Conservation (phyloP, 164 flowering plant species). For the Annona squamosa region DNA sequence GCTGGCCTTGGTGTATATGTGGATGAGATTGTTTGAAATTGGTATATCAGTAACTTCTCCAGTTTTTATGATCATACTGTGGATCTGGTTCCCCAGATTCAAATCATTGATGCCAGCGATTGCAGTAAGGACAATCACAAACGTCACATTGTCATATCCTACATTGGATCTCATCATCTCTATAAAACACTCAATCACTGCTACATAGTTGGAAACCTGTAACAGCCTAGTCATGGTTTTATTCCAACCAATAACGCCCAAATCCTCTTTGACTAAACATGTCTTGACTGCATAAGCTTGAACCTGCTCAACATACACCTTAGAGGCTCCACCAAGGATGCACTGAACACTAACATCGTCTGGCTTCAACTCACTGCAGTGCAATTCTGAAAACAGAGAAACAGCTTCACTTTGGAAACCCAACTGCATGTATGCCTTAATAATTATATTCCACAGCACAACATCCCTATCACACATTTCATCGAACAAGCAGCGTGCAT, state of each 20-base stretch:
- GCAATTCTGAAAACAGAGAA: constrained; percentile 32
- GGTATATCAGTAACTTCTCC: constrained; percentile 27
- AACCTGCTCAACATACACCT: constrained; percentile 28
- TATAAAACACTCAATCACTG: constrained; percentile 31
- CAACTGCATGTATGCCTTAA: constrained; percentile 30
- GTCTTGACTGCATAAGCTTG: constrained; percentile 37
- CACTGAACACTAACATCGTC: constrained; percentile 28
- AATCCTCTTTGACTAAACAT: constrained; percentile 17
- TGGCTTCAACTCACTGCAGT: constrained; percentile 33
- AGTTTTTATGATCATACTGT: constrained; percentile 28
- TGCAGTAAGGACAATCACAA: constrained; percentile 32
- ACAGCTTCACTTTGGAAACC: constrained; percentile 26
- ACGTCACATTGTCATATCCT: constrained; percentile 32
- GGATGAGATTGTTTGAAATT: constrained; percentile 42
- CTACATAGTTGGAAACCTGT: constrained; percentile 20
- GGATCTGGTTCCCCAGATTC: constrained; percentile 37
- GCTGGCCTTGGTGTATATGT: constrained; percentile 37
- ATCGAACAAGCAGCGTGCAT: constrained; percentile 39
- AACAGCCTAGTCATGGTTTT: constrained; percentile 30
- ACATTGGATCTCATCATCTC: constrained; percentile 26
- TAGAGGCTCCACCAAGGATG: constrained; percentile 24
- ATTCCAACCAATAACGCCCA: constrained; percentile 33
- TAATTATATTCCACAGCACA: constrained; percentile 37
- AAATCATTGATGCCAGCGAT: constrained; percentile 20
- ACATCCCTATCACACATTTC: constrained; percentile 33